Evolutionary conservation across 345 rosid species (phyloP), one percentile per base, ranked within the genome.

Genomic region (Draba incana): DNA sequence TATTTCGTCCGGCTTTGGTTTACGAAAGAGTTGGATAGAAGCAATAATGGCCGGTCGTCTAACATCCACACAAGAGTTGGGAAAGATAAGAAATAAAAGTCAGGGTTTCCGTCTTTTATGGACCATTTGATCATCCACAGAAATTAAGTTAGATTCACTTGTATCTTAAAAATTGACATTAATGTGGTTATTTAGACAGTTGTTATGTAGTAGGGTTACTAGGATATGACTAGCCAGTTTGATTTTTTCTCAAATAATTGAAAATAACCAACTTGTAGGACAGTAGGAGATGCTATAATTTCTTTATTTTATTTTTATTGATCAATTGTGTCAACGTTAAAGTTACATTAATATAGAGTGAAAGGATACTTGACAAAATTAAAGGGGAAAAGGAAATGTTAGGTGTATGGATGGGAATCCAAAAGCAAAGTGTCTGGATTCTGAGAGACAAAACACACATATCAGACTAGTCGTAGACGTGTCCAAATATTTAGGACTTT

Each of bases 401-500:
- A 24, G 62, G 48, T 53, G 47, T 37, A 43, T 52, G 28, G 54
- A 70, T 35, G 12, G 31, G 20, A 23, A 62, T 53, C 43, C 14
- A 10, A 61, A 24, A 38, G 28, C 37, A 56, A 47, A 39, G 51
- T 55, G 63, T 38, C 38, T 9, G 58, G 37, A 9, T 54, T 71
- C 37, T 57, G 38, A 8, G 57, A 47, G 76, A 64, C 64, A 62
- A 16, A 62, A 63, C 69, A 25, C 25, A 54, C 6, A 55, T 64
- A 47, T 71, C 64, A 13, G 43, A 63, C 69, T 10, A 46, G 42
- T 71, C 4, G 64, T 7, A 38, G 42, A 55, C 76, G 70, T 64
- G 64, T 55, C 64, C 39, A 14, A 47, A 3, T 15, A 4, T 24
- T 37, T 15, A 10, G 4, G 12, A 14, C 23, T 14, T 35, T 35